A percentile compares a stretch with the other conserved stretches of the same genome.
Evolutionary conservation across 768 basidiomycete genomes (phyloP).

Genomic region (Mycena amicta): DNA sequence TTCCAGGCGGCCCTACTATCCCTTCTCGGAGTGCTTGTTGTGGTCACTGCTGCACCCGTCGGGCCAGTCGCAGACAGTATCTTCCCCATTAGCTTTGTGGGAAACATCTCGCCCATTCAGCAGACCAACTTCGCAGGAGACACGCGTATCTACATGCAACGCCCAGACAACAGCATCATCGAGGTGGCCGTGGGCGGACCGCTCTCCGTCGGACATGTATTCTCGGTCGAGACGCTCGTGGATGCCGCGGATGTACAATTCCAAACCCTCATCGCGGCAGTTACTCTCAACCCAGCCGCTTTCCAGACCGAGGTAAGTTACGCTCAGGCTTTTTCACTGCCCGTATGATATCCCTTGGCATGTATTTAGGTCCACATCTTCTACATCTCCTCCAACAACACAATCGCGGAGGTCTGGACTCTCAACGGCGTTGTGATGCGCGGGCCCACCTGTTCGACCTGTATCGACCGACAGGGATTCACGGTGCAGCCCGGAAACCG

Average conservation of each 20-base stretch:
- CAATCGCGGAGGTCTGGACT: background rate
- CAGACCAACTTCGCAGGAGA: background rate
- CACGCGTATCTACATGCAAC: background rate
- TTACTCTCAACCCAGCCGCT: background rate
- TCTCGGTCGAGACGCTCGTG: background rate
- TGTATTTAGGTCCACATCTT: background rate
- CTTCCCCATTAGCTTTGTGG: background rate
- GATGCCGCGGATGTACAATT: background rate
- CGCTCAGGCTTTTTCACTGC: no score
- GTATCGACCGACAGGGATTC: background rate
- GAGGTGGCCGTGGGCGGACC: background rate
- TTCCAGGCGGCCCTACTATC: no score
- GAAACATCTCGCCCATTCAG: background rate
- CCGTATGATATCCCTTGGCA: no score
- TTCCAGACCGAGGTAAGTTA: background rate
- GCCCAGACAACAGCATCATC: background rate
- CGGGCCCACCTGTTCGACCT: background rate
- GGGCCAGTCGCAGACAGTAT: background rate
- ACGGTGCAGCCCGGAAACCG: background rate
- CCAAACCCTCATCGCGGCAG: background rate
- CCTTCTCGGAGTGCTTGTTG: no score
- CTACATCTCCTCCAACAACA: background rate
- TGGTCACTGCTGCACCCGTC: no score
- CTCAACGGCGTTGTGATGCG: background rate
- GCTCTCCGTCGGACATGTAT: background rate